Conservation (phyloP, 352 stramenopile genomes). For the Phytophthora tubulina region DNA sequence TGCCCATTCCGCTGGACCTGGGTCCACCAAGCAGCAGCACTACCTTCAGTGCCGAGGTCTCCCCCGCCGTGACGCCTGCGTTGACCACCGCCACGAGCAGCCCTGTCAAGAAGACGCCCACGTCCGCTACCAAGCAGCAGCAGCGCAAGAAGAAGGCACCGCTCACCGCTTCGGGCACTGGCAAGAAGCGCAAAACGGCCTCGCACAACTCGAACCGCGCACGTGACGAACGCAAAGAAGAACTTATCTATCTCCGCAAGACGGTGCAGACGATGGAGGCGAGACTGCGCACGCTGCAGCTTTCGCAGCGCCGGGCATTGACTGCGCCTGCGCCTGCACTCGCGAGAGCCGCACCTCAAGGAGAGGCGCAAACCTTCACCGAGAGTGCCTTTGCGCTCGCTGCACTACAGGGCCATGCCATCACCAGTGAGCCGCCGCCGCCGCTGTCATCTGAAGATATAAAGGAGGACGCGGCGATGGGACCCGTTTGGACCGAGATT, state of each 20-base stretch:
- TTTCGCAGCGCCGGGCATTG: constrained; percentile 43
- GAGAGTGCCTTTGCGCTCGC: constrained; percentile 35
- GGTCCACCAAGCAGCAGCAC: neutral
- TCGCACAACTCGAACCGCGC: constrained; percentile 67
- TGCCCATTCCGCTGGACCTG: neutral
- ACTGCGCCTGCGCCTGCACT: constrained; percentile 30
- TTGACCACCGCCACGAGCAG: constrained; percentile 29
- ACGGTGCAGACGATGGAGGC: constrained; percentile 64
- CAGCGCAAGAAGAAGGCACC: constrained; percentile 39
- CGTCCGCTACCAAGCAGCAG: constrained; percentile 26
- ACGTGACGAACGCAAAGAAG: constrained; percentile 69
- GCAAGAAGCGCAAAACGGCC: constrained; percentile 58
- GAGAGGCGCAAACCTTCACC: constrained; percentile 35
- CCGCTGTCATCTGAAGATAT: constrained; percentile 31
- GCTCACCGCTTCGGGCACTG: constrained; percentile 4
- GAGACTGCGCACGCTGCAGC: constrained; percentile 45
- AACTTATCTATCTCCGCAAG: constrained; percentile 75
- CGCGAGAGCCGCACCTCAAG: constrained; percentile 9
- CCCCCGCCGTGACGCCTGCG: constrained; percentile 18
- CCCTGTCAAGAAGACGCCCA: constrained; percentile 31
- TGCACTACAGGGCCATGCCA: constrained; percentile 31
- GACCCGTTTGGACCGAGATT: constrained; percentile 63
- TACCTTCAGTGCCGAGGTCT: constrained; percentile 21
- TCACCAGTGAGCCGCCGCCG: constrained; percentile 11
- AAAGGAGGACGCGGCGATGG: constrained; percentile 47